phyloP scores from a whole-genome alignment of 2,329 filamentous ascomycete species.

The Ambrosiella xylebori region DNA sequence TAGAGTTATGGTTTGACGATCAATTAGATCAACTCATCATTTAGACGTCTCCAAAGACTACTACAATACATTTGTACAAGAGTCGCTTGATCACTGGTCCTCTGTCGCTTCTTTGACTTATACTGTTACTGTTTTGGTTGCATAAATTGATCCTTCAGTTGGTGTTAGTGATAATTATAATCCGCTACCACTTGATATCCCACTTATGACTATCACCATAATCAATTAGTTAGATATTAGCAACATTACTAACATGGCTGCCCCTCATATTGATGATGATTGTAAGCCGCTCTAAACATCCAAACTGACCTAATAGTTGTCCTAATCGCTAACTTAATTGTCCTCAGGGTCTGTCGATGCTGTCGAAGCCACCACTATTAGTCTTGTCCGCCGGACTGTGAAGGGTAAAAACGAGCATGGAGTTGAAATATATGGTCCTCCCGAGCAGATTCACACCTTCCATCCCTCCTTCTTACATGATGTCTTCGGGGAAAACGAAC shows the following conservation, averaged over 20 bases:
- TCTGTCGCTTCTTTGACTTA: no score
- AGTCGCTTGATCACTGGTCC: no score
- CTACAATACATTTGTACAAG: no score
- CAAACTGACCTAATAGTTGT: background rate
- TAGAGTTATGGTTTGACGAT: background rate
- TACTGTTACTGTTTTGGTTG: no score
- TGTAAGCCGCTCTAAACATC: slow-evolving; percentile 7
- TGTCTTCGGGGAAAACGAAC: slow-evolving; percentile 85
- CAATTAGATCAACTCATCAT: background rate
- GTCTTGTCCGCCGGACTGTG: slow-evolving; percentile 27
- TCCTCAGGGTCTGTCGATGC: slow-evolving; percentile 38
- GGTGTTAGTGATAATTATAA: background rate
- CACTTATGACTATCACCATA: background rate
- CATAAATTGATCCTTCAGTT: no score
- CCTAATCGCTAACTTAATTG: slow-evolving; percentile 13
- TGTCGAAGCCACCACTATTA: slow-evolving; percentile 46
- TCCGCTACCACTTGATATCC: background rate
- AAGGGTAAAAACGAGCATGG: slow-evolving; percentile 26
- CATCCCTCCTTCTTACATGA: slow-evolving; percentile 77
- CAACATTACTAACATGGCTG: background rate
- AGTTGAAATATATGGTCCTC: slow-evolving; percentile 20
- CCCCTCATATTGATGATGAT: slow-evolving; percentile 2
- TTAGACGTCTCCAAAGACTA: background rate
- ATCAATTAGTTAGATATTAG: background rate
- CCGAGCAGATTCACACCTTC: slow-evolving; percentile 47